phyloP scores from a whole-genome alignment of 148 eudicot genomes.

The Bassia scoparia region DNA sequence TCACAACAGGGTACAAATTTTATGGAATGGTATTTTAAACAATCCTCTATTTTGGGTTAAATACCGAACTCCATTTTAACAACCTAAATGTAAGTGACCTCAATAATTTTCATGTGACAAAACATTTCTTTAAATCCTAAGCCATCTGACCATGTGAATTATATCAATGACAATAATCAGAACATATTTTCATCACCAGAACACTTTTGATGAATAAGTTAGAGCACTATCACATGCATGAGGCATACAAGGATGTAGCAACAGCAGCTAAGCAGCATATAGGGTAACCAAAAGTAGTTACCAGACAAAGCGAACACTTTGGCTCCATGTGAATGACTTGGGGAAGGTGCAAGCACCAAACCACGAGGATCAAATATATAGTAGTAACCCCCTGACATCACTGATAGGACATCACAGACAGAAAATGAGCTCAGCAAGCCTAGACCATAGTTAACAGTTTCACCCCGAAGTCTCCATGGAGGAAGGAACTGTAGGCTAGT shows the following conservation, averaged over 20 bases:
- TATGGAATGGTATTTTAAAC: background rate
- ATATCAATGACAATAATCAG: background rate
- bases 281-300: slow-evolving; percentile 30
- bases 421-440: slow-evolving; percentile 78
- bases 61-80: background rate
- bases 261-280: background rate
- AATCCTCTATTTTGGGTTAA: background rate
- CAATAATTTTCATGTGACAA: background rate
- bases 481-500: slow-evolving; percentile 89
- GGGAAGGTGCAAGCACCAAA: slow-evolving; percentile 61
- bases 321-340: slow-evolving; percentile 71
- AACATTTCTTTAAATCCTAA: background rate
- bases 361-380: slow-evolving; percentile 96
- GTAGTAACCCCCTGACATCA: slow-evolving; percentile 79
- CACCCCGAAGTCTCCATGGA: slow-evolving; percentile 90
- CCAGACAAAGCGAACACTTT: slow-evolving; percentile 84
- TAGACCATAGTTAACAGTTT: slow-evolving; percentile 83
- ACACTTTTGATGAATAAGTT: background rate
- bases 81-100: background rate
- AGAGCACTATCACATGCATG: slow-evolving; percentile 4
- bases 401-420: slow-evolving; percentile 77
- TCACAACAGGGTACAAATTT: background rate
- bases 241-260: slow-evolving; percentile 1
- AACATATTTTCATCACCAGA: background rate
- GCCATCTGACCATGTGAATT: background rate